phyloP scores from a whole-genome alignment of 768 basidiomycete genomes.

The Xerocomellus chrysenteron region DNA sequence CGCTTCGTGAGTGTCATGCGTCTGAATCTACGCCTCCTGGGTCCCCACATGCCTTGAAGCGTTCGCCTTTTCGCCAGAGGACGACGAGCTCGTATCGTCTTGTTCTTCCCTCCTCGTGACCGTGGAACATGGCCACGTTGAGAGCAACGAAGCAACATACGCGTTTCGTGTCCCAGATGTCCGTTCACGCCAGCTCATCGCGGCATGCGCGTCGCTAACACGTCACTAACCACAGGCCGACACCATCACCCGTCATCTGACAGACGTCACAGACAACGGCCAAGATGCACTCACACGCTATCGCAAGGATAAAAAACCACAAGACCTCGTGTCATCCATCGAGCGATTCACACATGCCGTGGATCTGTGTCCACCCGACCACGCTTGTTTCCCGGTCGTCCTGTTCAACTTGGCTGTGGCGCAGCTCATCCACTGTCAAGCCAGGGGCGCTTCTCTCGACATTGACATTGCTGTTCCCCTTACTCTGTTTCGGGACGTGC shows the following conservation, averaged over 20 bases:
- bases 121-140: background rate
- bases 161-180: too few relatives aligned
- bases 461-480: background rate
- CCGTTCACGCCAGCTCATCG: background rate
- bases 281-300: background rate
- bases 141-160: too few relatives aligned
- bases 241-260: background rate
- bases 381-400: background rate
- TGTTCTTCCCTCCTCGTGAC: background rate
- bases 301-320: background rate
- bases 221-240: background rate
- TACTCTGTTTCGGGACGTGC: background rate
- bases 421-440: background rate
- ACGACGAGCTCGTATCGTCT: background rate
- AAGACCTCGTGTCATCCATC: background rate
- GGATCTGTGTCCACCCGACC: background rate
- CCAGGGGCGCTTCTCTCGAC: background rate
- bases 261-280: background rate
- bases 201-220: background rate
- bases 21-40: too few relatives aligned
- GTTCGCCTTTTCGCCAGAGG: background rate
- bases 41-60: background rate
- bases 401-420: background rate
- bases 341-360: background rate
- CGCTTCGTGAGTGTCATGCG: background rate